These are phyloP conservation scores for Wickerhamiella spandovensis DNA, from an alignment of 805 yeast species.

Conservation along the genomic window DNA sequence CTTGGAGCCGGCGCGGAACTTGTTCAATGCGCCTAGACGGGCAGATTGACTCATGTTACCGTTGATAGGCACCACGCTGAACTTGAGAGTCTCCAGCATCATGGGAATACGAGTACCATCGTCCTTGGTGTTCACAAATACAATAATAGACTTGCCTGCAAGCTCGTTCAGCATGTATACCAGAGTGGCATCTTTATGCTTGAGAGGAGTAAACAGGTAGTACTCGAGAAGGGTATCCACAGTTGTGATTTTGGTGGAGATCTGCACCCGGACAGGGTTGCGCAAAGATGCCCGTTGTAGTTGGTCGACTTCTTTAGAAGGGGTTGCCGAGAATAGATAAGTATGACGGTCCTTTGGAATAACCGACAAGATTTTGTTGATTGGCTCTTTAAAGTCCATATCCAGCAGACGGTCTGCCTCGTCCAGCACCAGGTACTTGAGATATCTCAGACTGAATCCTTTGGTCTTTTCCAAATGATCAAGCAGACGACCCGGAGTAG, in stretches of 20 bases:
- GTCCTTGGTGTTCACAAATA: constrained; percentile 89
- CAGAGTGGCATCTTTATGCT: constrained; percentile 77
- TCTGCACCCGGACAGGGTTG: constrained; percentile 85
- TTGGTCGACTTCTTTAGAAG: constrained; percentile 90
- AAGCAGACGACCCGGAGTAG: constrained; percentile 82
- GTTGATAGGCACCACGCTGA: constrained; percentile 82
- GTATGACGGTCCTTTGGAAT: constrained; percentile 73
- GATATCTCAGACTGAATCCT: constrained; percentile 68
- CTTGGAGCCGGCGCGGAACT: constrained; percentile 36
- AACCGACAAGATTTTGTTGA: constrained; percentile 70
- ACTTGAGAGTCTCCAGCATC: constrained; percentile 66
- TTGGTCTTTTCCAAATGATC: constrained; percentile 89
- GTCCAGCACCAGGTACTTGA: constrained; percentile 82
- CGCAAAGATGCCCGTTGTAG: constrained; percentile 82
- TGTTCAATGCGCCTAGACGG: constrained; percentile 57
- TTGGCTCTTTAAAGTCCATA: constrained; percentile 91
- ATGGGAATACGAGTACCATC: constrained; percentile 86
- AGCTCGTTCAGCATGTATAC: constrained; percentile 72
- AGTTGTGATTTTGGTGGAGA: constrained; percentile 76
- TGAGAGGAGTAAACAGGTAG: constrained; percentile 82
- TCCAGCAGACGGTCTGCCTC: constrained; percentile 94
- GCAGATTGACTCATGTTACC: constrained; percentile 92
- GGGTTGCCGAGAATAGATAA: constrained; percentile 87
- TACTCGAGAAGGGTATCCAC: constrained; percentile 88
- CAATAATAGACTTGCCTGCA: constrained; percentile 73